A percentile compares a stretch with the other conserved stretches of the same genome.
Evolutionary conservation across 257 asterid genomes (phyloP).

Genomic region (Primulina eburnea): DNA sequence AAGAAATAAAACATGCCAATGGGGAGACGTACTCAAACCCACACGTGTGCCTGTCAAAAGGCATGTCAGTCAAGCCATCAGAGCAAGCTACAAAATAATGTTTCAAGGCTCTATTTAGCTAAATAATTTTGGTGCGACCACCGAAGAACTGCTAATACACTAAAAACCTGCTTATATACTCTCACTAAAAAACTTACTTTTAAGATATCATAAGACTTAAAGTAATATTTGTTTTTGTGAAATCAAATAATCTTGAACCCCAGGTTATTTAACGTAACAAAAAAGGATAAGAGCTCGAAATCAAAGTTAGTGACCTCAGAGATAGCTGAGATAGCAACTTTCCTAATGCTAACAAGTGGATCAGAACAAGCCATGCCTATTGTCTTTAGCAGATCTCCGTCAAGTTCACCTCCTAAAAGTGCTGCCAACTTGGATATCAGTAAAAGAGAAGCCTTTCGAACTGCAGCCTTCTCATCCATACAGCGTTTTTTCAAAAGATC

Average conservation of each 20-base stretch:
- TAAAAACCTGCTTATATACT: too few relatives aligned
- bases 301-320: conserved; percentile 70
- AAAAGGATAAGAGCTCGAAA: neutral
- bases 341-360: conserved; percentile 95
- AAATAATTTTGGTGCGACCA: neutral
- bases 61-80: conserved; percentile 2
- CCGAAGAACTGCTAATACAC: too few relatives aligned
- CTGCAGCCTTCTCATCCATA: conserved; percentile 92
- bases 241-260: neutral
- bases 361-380: conserved; percentile 92
- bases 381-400: conserved; percentile 66
- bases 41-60: conserved; percentile 3
- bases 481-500: conserved; percentile 58
- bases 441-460: conserved; percentile 84
- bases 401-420: conserved; percentile 60
- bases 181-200: too few relatives aligned
- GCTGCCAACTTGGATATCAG: conserved; percentile 67
- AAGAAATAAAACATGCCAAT: conserved; percentile 11
- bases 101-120: neutral
- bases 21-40: conserved; percentile 4
- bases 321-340: conserved; percentile 75
- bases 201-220: neutral
- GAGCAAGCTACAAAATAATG: neutral
- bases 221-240: conserved; percentile 1
- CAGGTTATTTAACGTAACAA: neutral